Conservation (phyloP, 2,329 filamentous ascomycete genomes). For the Colletotrichum truncatum region DNA sequence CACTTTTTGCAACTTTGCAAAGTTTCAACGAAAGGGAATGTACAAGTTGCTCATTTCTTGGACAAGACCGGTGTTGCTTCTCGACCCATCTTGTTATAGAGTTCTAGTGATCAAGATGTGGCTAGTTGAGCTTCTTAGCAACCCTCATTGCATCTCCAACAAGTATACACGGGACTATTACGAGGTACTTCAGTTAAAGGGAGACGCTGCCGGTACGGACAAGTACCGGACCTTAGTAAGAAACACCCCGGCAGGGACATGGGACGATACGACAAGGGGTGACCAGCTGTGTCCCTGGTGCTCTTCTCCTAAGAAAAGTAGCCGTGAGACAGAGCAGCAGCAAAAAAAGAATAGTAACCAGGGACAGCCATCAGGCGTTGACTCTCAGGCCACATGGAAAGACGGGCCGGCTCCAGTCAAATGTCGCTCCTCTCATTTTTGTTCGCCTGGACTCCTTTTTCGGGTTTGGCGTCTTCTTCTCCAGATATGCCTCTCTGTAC, state of each 20-base stretch:
- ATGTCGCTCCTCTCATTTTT: constrained; percentile 1
- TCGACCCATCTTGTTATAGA: not conserved
- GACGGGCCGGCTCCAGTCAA: constrained; percentile 19
- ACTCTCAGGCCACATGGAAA: constrained; percentile 27
- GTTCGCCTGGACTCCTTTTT: not conserved
- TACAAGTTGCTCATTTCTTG: too few species aligned
- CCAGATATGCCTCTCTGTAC: too few species aligned
- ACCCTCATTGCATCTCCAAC: too few species aligned
- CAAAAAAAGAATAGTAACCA: not conserved
- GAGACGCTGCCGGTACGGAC: not conserved
- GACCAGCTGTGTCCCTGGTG: not conserved
- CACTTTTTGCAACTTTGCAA: too few species aligned
- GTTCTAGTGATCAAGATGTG: rapidly evolving
- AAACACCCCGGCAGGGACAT: not conserved
- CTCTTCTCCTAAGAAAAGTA: not conserved
- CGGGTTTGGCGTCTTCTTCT: constrained; percentile 7
- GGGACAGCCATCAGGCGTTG: not conserved
- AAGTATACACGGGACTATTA: too few species aligned
- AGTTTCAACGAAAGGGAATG: too few species aligned
- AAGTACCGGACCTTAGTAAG: not conserved
- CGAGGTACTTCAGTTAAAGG: not conserved
- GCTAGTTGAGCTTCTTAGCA: too few species aligned
- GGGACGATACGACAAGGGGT: not conserved
- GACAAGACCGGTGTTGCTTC: too few species aligned
- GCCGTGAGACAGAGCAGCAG: not conserved